A percentile compares a stretch with the other conserved stretches of the same genome.
Evolutionary conservation across 1,139 yeast genomes (phyloP).

Genomic region (Martiniozyma asiatica): DNA sequence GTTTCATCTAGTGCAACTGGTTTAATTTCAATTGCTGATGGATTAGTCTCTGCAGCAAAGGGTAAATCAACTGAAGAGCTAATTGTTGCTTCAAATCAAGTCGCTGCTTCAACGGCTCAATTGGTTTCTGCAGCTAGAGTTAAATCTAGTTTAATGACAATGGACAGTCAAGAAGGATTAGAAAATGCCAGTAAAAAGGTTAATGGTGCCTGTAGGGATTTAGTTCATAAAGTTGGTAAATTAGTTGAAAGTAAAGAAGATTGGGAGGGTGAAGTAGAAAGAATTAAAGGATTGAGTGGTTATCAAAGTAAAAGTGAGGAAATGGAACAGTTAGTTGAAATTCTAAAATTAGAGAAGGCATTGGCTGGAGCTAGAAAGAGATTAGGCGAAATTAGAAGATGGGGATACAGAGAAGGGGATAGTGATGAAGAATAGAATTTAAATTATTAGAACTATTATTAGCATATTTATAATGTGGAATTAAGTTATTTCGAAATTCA

Average conservation of each 20-base stretch:
- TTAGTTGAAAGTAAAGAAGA: slow-evolving; percentile 14
- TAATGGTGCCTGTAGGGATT: slow-evolving; percentile 58
- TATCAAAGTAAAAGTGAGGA: slow-evolving; percentile 81
- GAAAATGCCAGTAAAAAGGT: slow-evolving; percentile 64
- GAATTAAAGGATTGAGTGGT: slow-evolving; percentile 54
- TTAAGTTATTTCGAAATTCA: too few species aligned
- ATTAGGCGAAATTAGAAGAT: slow-evolving; percentile 75
- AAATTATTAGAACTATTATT: neutral
- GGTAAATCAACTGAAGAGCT: slow-evolving; percentile 75
- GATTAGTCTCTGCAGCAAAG: slow-evolving; percentile 45
- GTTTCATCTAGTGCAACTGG: slow-evolving; percentile 79
- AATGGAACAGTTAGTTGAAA: slow-evolving; percentile 92
- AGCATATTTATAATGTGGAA: neutral
- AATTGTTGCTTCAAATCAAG: slow-evolving; percentile 85
- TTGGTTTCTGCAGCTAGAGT: slow-evolving; percentile 88
- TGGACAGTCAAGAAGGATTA: slow-evolving; percentile 63
- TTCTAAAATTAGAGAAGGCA: slow-evolving; percentile 69
- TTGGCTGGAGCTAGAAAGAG: slow-evolving; percentile 64
- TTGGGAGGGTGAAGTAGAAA: slow-evolving; percentile 46
- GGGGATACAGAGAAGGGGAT: slow-evolving; percentile 53
- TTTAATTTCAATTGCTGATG: slow-evolving; percentile 76
- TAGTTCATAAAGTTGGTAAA: slow-evolving; percentile 48
- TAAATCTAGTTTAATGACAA: slow-evolving; percentile 66
- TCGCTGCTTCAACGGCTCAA: slow-evolving; percentile 88
- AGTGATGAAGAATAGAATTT: slow-evolving; percentile 29